Base-by-base conservation (phyloP, 2,329 filamentous ascomycete genomes). In the Sclerotinia borealis region DNA sequence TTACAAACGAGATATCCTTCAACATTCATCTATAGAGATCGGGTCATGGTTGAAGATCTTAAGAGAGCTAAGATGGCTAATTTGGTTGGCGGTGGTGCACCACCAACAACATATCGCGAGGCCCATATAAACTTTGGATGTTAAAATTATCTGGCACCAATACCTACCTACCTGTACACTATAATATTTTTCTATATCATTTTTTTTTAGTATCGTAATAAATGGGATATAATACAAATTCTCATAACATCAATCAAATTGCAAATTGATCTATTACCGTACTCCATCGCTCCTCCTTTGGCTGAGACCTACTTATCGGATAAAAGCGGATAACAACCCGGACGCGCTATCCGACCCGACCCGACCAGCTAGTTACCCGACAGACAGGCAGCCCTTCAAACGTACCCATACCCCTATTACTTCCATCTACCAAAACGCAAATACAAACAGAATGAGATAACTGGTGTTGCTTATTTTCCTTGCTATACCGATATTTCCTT, bases 1-100 rank as follows among this genome's bases (percentile, higher is more conserved):
- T 15, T 61, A 31, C 59, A 2, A 43, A 54, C 48, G n/a, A 27
- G 59, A 5, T 61, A 55, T 29, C 59, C 59, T 19, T 61, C 59
- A 41, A 61, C 59, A 9, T 61, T 52, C 22, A 45, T 61, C 27
- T 34, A 17, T 25, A 36, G 19, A 52, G 48, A 61, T 34, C 49
- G n/a, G 5, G 4, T 36, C 43, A 59, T 48, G 13, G 34, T 59
- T 15, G n/a, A 55, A 41, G 36, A 55, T 8, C 4, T 55, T 7
- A 55, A 55, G 7, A 55, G 6, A 4, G 25, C 22, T 2, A 55
- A 31, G 3, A 55, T 55, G 36, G 36, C 10, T 13, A 39, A 36
- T 3, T 29, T 55, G 25, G 10, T 15, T 41, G 36, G 17, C 19
- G 22, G 25, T 4, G 9, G 13, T 29, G 13, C 29, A 19, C 6